Conservation (phyloP, 2,329 filamentous ascomycete genomes). For the Huntiella omanensis region DNA sequence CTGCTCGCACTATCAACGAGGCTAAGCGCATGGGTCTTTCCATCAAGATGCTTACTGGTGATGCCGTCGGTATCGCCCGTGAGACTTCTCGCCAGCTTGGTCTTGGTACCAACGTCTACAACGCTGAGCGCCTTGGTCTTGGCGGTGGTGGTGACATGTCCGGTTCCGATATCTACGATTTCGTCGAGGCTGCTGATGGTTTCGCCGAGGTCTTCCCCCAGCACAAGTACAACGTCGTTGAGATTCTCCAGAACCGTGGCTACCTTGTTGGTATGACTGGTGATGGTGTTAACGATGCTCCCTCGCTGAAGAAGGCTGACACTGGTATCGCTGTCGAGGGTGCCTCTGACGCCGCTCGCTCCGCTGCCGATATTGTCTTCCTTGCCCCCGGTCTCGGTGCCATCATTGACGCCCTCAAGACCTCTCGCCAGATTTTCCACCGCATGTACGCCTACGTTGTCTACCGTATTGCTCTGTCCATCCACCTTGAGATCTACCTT, state of each 20-base stretch:
- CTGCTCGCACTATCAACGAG: slow-evolving; percentile 75
- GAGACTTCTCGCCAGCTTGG: slow-evolving; percentile 83
- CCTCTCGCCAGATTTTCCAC: slow-evolving; percentile 86
- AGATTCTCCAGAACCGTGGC: slow-evolving; percentile 82
- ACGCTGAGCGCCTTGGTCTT: slow-evolving; percentile 78
- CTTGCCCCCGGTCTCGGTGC: slow-evolving; percentile 77
- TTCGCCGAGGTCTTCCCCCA: slow-evolving; percentile 90
- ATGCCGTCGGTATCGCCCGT: slow-evolving; percentile 80
- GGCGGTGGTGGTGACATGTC: slow-evolving; percentile 84
- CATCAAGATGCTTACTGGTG: slow-evolving; percentile 93
- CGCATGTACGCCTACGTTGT: slow-evolving; percentile 94
- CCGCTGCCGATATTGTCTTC: slow-evolving; percentile 86
- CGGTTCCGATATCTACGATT: slow-evolving; percentile 84
- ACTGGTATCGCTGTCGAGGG: slow-evolving; percentile 90
- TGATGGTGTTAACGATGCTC: slow-evolving; percentile 88
- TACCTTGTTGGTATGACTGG: slow-evolving; percentile 93
- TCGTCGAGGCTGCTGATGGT: slow-evolving; percentile 86
- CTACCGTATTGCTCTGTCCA: slow-evolving; percentile 81
- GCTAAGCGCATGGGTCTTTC: slow-evolving; percentile 73
- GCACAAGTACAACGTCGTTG: slow-evolving; percentile 88
- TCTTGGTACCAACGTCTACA: slow-evolving; percentile 85
- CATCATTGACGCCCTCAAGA: slow-evolving; percentile 85
- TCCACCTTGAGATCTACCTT: slow-evolving; percentile 81
- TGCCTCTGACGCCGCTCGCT: slow-evolving; percentile 76
- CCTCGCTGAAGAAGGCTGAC: slow-evolving; percentile 87